Base-by-base conservation (phyloP, 2,329 filamentous ascomycete species). In the Gaeumannomyces sp. region DNA sequence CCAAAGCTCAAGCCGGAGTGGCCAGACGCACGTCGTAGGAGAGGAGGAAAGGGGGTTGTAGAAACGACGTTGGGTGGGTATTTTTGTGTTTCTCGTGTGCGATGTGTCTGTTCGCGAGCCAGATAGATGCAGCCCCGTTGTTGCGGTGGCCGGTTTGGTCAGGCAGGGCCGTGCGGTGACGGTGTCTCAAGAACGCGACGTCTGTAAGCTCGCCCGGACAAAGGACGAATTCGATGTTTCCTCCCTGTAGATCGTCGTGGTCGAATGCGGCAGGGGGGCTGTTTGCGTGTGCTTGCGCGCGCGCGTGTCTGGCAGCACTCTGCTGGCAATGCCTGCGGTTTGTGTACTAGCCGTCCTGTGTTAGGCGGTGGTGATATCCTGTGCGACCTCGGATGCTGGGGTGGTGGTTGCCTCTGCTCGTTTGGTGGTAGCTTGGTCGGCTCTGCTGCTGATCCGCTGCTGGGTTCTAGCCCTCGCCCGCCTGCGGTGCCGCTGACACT, bases 161-260 rank as follows among this genome's bases (percentile, higher is more conserved):
- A 67, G 68, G 68, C 67, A 70, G 68, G 68, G 62, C 66, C 64
- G 57, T 64, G 66, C 65, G 35, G 65, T 56, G 53, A 60, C 60
- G 62, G 58, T 69, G 67, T 68, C 67, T 69, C 66, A 68, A 67
- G 16, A 45, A 45, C 3, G 38, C 14, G 64, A 61, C 56, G 38
- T 45, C 50, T 28, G 22, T 61, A 53, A n/a, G n/a, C 22, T 53
- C 22, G 45, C 45, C 45, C 22, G 45, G 22, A 53, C 45, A 53
- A 14, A 53, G 14, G 11, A 53, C 2, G 7, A 53, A 53, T 53
- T 53, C 45, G 45, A n/a, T 53, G 45, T 53, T 53, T 53, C 45
- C 45, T 53, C 45, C 45, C 45, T 53, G 38, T 45, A 45, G 45
- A 53, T 53, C 45, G 19, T n/a, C 22, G 45, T n/a, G n/a, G n/a